These are phyloP conservation scores for Pseudogymnoascus sp. DNA, from an alignment of 2,329 filamentous ascomycete genomes.

Conservation along the genomic window DNA sequence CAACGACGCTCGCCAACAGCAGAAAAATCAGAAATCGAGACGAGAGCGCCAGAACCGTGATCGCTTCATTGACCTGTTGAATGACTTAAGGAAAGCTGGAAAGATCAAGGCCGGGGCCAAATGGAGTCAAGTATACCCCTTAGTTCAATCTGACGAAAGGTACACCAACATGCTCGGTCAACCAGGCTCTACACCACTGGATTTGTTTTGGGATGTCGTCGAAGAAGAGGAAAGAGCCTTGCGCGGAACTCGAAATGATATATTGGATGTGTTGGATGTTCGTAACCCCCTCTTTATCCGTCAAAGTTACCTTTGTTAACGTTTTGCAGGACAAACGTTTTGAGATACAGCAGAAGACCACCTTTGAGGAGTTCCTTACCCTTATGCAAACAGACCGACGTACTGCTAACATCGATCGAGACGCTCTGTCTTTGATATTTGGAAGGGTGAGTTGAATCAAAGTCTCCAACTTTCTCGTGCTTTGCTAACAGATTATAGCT, in stretches of 20 bases:
- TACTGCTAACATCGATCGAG: slow-evolving; percentile 77
- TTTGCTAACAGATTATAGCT: slow-evolving; percentile 44
- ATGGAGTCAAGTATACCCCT: slow-evolving; percentile 73
- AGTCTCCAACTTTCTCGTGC: not conserved
- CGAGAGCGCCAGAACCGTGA: slow-evolving; percentile 84
- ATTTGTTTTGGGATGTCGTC: slow-evolving; percentile 92
- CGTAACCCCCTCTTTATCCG: slow-evolving; percentile 29
- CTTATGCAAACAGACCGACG: slow-evolving; percentile 80
- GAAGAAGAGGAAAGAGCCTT: slow-evolving; percentile 91
- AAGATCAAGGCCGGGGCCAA: slow-evolving; percentile 86
- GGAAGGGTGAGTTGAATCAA: slow-evolving; percentile 53
- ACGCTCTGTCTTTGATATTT: slow-evolving; percentile 74
- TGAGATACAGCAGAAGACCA: slow-evolving; percentile 80
- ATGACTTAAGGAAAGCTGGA: slow-evolving; percentile 64
- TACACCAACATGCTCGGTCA: slow-evolving; percentile 81
- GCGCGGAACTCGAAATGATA: slow-evolving; percentile 71
- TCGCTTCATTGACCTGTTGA: slow-evolving; percentile 65
- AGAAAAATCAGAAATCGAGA: slow-evolving; percentile 73
- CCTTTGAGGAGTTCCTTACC: slow-evolving; percentile 78
- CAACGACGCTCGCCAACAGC: slow-evolving; percentile 82
- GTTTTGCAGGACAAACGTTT: slow-evolving; percentile 70
- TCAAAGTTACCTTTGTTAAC: slow-evolving; percentile 31
- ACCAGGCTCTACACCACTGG: slow-evolving; percentile 74
- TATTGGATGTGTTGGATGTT: slow-evolving; percentile 83
- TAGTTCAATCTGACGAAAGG: slow-evolving; percentile 72